Percentiles rank a stretch among this genome's conserved stretches.
phyloP scores from a whole-genome alignment of 192 early-diverging fungal species.

The Coemansia erecta region DNA sequence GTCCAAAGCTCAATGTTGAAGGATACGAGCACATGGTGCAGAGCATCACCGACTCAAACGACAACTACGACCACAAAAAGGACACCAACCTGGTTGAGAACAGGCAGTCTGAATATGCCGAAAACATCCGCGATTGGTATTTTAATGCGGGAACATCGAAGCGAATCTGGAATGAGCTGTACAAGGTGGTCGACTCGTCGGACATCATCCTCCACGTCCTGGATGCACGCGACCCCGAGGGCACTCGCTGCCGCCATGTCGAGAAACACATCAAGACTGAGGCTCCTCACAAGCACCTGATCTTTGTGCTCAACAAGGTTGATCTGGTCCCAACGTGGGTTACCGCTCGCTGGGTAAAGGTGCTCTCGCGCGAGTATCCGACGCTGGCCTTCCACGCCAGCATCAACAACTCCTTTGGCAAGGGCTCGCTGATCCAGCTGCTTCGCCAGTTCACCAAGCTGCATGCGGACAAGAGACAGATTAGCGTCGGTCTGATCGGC shows the following conservation, averaged over 20 bases:
- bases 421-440: constrained; percentile 94
- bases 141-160: constrained; percentile 93
- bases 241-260: constrained; percentile 90
- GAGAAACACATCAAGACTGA: constrained; percentile 92
- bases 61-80: constrained; percentile 64
- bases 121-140: constrained; percentile 81
- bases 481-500: constrained; percentile 96
- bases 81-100: constrained; percentile 78
- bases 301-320: constrained; percentile 97
- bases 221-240: constrained; percentile 97
- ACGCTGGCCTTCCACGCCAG: constrained; percentile 98
- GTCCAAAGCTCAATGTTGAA: constrained; percentile 77
- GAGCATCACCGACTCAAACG: constrained; percentile 63
- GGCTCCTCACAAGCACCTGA: constrained; percentile 91
- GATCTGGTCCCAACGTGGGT: constrained; percentile 99
- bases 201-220: constrained; percentile 95
- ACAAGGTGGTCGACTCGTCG: constrained; percentile 97
- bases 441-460: constrained; percentile 94
- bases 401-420: constrained; percentile 99
- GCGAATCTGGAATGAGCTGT: constrained; percentile 98
- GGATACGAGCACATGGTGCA: constrained; percentile 78
- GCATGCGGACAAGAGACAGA: constrained; percentile 97
- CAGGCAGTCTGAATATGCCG: constrained; percentile 65
- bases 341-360: constrained; percentile 93
- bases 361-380: constrained; percentile 86